Base-by-base conservation (phyloP, 441 rosid species). In the Arabidopsis lyrata region DNA sequence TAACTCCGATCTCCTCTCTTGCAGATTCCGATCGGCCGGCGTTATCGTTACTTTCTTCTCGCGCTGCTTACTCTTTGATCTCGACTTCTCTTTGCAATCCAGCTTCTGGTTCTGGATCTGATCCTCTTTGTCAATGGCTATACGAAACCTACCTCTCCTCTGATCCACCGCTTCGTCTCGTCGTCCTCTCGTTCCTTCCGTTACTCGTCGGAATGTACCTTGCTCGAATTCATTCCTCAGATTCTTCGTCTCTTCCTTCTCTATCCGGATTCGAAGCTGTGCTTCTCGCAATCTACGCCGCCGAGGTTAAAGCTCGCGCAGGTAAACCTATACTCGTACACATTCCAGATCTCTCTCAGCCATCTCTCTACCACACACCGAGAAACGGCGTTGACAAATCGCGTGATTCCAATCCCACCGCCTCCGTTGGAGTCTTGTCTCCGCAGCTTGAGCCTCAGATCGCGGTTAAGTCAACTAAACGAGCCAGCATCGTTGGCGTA, bases 211-310 rank as follows among this genome's bases (percentile, higher is more conserved):
- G 95, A 8, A 70, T 82, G 56, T 92, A 94, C 76, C 77, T 94
- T 39, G 78, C 92, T 14, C 88, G 97, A 35, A 77, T 94, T 76
- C 97, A 92, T 76, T 86, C 90, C 12, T 74, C 83, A 0, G 86
- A 81, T 27, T 82, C 87, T 2, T 66, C 83, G 16, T 68, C 85
- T 7, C 69, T 82, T 45, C 90, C 96, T 20, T 87, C 97, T 8
- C 90, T 94, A 36, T 78, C 97, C 9, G 98, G 98, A 15, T 91
- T 91, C 69, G 97, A 94, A 77, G 97, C 97, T 4, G 98, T 94
- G 32, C 90, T 91, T 42, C 93, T 94, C 42, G 97, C 96, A 5
- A 82, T 92, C 34, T 90, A 92, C 81, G 83, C 93, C 27, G 78
- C 93, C 1, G 92, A 94, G 70, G 88, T 73, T 52, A 92, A 89